These are phyloP conservation scores for Atkinsonella texensis DNA, from an alignment of 2,329 filamentous ascomycete genomes.

Conservation along the genomic window DNA sequence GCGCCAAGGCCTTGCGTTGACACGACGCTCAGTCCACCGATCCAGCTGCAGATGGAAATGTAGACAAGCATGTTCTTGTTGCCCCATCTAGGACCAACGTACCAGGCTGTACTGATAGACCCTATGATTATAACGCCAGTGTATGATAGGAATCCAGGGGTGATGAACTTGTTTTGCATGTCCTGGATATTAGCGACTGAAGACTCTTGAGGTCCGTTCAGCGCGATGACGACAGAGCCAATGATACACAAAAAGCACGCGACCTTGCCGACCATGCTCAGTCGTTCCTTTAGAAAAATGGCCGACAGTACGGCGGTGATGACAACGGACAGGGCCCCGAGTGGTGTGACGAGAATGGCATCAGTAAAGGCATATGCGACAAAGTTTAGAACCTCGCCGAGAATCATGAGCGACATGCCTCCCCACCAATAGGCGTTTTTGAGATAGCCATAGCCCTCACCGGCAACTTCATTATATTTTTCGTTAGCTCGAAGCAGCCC, in stretches of 20 bases:
- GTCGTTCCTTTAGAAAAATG: slow-evolving; percentile 87
- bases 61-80: slow-evolving; percentile 98
- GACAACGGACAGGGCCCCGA: slow-evolving; percentile 85
- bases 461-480: slow-evolving; percentile 92
- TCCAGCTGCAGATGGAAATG: slow-evolving; percentile 87
- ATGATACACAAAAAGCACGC: slow-evolving; percentile 93
- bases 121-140: slow-evolving; percentile 72
- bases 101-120: slow-evolving; percentile 60
- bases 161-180: slow-evolving; percentile 78
- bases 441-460: slow-evolving; percentile 93
- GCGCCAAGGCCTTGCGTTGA: slow-evolving; percentile 87
- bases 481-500: slow-evolving; percentile 85
- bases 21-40: slow-evolving; percentile 89
- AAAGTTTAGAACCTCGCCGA: slow-evolving; percentile 95
- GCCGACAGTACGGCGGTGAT: slow-evolving; percentile 83
- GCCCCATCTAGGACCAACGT: slow-evolving; percentile 75
- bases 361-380: slow-evolving; percentile 95
- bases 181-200: slow-evolving; percentile 81
- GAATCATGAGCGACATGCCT: slow-evolving; percentile 93
- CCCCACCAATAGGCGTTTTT: slow-evolving; percentile 93
- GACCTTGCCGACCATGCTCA: slow-evolving; percentile 93
- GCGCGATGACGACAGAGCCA: slow-evolving; percentile 82
- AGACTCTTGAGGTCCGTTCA: slow-evolving; percentile 81
- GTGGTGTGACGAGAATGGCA: slow-evolving; percentile 84
- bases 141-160: slow-evolving; percentile 77